Conservation (phyloP, 352 stramenopile genomes). For the Pythium brachiatum region DNA sequence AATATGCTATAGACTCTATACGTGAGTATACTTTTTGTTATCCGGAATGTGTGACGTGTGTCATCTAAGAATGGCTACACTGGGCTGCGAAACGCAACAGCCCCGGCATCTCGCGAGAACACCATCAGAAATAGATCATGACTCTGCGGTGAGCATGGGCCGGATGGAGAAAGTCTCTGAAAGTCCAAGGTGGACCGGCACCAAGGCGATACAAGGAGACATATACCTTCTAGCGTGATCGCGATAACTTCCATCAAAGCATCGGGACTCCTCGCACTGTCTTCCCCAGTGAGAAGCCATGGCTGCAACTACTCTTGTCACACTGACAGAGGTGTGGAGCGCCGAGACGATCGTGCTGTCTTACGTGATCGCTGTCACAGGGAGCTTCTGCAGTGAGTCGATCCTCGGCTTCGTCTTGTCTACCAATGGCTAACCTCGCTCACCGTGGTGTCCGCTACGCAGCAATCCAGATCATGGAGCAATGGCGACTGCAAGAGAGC, state of each 20-base stretch:
- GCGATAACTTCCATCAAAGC: not conserved
- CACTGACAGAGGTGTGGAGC: slow-evolving; percentile 39
- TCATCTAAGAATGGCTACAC: not conserved
- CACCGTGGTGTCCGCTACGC: not conserved
- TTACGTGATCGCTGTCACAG: slow-evolving; percentile 59
- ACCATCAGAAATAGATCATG: not conserved
- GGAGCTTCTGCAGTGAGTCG: slow-evolving; percentile 64
- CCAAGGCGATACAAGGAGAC: not conserved
- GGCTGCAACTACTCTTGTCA: not conserved
- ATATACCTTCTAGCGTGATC: not conserved
- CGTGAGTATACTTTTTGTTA: not conserved
- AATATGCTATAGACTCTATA: not conserved
- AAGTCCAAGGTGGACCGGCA: no score
- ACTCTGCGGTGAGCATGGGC: no score
- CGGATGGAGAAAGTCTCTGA: no score
- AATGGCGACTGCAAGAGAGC: slow-evolving; percentile 49
- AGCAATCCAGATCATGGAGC: slow-evolving; percentile 75
- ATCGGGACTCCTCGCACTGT: no score
- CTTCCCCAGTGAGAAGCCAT: not conserved
- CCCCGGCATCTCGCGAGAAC: no score
- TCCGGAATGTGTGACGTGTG: not conserved
- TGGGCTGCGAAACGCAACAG: no score
- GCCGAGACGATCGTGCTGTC: slow-evolving; percentile 46
- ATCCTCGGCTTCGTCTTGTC: not conserved
- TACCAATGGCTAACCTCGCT: not conserved